Conservation (phyloP, 345 rosid species). For the Corchorus olitorius region DNA sequence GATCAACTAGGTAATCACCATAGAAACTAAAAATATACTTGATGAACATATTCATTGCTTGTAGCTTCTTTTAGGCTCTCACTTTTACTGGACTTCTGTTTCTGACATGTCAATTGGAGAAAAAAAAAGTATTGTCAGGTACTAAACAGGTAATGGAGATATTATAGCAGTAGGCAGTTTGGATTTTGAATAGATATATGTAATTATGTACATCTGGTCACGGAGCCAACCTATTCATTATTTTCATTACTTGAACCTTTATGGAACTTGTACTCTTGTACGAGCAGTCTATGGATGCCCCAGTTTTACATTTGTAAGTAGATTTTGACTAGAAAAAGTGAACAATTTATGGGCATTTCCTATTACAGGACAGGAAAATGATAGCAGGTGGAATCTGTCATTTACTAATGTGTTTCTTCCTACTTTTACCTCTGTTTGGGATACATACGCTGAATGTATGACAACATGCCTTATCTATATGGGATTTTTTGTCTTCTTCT, state of each 20-base stretch:
- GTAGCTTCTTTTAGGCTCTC: slow-evolving; percentile 6
- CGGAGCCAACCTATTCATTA: not conserved
- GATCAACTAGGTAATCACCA: slow-evolving; percentile 21
- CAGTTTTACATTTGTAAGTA: not conserved
- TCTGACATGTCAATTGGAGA: not conserved
- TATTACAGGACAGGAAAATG: not conserved
- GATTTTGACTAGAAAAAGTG: not conserved
- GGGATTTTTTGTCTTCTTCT: too few relatives aligned
- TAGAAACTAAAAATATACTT: slow-evolving; percentile 8
- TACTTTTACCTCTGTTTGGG: not conserved
- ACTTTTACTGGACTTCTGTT: slow-evolving; percentile 15
- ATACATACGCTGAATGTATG: too few relatives aligned
- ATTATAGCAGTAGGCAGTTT: slow-evolving; percentile 22
- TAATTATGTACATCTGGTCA: slow-evolving; percentile 17
- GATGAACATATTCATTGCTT: slow-evolving; percentile 12
- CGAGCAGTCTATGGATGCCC: not conserved
- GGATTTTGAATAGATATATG: slow-evolving; percentile 25
- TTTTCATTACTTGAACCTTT: not conserved
- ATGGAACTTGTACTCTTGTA: slow-evolving; percentile 3
- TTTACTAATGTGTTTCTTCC: not conserved
- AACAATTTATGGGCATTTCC: not conserved
- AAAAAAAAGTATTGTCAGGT: slow-evolving; percentile 25
- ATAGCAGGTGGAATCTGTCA: not conserved
- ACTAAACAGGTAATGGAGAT: slow-evolving; percentile 21
- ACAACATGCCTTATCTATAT: too few relatives aligned